Evolutionary conservation across 352 stramenopile species (phyloP).

Genomic region (Globisporangium yorkense): DNA sequence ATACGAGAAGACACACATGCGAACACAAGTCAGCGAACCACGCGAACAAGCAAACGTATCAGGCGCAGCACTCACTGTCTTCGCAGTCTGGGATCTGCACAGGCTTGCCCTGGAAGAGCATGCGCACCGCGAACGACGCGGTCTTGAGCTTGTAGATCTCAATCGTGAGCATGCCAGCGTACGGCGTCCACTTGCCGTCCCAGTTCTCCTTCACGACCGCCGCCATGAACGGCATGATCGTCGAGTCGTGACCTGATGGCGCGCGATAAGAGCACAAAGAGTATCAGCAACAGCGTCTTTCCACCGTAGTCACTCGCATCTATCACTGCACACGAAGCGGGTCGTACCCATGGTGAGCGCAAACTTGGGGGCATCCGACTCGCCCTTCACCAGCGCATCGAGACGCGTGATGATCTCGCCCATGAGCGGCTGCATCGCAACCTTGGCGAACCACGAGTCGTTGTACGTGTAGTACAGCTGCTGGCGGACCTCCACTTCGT

Average conservation of each 20-base stretch:
- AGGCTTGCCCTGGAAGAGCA: constrained; percentile 74
- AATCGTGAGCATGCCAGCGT: constrained; percentile 66
- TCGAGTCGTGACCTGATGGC: constrained; percentile 65
- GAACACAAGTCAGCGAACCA: not conserved
- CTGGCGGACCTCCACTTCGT: constrained; percentile 68
- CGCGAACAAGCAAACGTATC: not conserved
- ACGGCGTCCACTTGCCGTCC: constrained; percentile 81
- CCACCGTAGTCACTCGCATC: too few species aligned
- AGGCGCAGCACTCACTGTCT: constrained; percentile 44
- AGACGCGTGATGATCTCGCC: constrained; percentile 62
- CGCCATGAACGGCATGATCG: constrained; percentile 80
- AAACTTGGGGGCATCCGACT: constrained; percentile 40
- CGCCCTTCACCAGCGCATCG: constrained; percentile 37
- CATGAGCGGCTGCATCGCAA: constrained; percentile 81
- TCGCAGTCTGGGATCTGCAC: constrained; percentile 61
- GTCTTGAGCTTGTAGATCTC: constrained; percentile 80
- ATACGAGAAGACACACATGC: not conserved
- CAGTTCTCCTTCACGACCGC: constrained; percentile 66
- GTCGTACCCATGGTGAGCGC: constrained; percentile 71
- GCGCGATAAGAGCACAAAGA: not conserved
- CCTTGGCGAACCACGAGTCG: constrained; percentile 76
- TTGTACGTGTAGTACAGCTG: constrained; percentile 66
- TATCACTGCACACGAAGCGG: not conserved
- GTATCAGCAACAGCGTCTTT: not conserved
- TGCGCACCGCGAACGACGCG: constrained; percentile 43